A percentile compares a stretch with the other conserved stretches of the same genome.
phyloP scores from a whole-genome alignment of 2,329 filamentous ascomycete species.

The Sporothrix pallida region DNA sequence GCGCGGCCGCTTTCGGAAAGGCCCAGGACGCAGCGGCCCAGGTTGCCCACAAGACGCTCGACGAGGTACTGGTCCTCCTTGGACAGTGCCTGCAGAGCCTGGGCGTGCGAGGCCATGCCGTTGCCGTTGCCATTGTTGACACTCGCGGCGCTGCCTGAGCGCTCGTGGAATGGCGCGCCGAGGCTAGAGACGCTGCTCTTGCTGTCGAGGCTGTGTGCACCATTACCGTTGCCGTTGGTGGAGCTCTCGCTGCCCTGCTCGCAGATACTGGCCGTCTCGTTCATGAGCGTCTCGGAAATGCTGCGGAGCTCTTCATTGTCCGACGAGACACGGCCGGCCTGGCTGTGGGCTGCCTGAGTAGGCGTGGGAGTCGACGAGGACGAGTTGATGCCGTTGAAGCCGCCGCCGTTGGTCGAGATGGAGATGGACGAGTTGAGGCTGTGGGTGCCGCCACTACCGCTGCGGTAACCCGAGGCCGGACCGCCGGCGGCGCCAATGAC shows the following conservation, averaged over 20 bases:
- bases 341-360: background rate
- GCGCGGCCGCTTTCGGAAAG: conserved; percentile 61
- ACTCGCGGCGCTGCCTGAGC: conserved; percentile 16
- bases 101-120: conserved; percentile 22
- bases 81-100: conserved; percentile 54
- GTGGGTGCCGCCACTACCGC: conserved; percentile 25
- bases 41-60: conserved; percentile 63
- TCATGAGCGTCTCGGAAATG: conserved; percentile 57
- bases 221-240: conserved; percentile 24
- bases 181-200: conserved; percentile 34
- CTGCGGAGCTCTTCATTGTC: conserved; percentile 56
- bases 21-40: conserved; percentile 65
- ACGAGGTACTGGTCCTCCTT: conserved; percentile 66
- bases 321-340: conserved; percentile 25
- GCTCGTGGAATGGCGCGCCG: conserved; percentile 16
- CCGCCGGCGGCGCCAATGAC: conserved; percentile 42
- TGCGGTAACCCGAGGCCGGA: conserved; percentile 39
- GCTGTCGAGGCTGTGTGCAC: conserved; percentile 39
- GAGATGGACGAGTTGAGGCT: conserved; percentile 28
- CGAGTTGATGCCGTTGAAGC: background rate
- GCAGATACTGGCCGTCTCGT: conserved; percentile 53
- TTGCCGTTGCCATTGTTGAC: background rate
- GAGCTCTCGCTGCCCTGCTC: conserved; percentile 40
- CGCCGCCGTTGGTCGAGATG: background rate
- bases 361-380: background rate